A percentile compares a stretch with the other conserved stretches of the same genome.
These are phyloP conservation scores for Discostella stelligeroides DNA, from an alignment of 108 stramenopile species.

Conservation along the genomic window DNA sequence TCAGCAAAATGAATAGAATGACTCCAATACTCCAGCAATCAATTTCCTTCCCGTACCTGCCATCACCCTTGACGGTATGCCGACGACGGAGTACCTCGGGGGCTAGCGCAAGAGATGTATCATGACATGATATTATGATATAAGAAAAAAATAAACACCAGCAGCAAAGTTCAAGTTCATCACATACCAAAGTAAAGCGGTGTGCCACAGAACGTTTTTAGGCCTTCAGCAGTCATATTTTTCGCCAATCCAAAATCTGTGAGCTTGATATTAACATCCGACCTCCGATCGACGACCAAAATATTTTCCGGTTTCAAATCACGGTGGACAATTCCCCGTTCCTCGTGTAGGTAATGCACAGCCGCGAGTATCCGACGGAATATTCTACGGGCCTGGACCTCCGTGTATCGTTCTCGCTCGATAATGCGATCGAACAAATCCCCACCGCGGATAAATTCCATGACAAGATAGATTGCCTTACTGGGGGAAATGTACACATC, in stretches of 20 bases:
- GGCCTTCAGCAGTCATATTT: slow-evolving; percentile 67
- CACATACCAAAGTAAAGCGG: slow-evolving; percentile 93
- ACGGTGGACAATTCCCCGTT: slow-evolving; percentile 75
- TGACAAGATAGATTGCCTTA: slow-evolving; percentile 79
- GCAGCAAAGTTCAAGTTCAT: too few species aligned
- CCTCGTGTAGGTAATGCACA: slow-evolving; percentile 82
- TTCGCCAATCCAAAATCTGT: slow-evolving; percentile 95
- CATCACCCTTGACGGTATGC: slow-evolving; percentile 69
- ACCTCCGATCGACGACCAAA: slow-evolving; percentile 58
- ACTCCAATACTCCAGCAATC: slow-evolving; percentile 90
- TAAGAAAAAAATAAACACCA: too few species aligned
- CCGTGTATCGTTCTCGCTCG: slow-evolving; percentile 73
- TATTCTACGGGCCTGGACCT: slow-evolving; percentile 71
- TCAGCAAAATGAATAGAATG: slow-evolving; percentile 84
- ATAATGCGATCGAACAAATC: slow-evolving; percentile 95
- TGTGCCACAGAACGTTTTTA: slow-evolving; percentile 93
- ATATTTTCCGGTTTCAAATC: slow-evolving; percentile 97
- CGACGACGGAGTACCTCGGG: slow-evolving; percentile 87
- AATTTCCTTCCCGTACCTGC: slow-evolving; percentile 84
- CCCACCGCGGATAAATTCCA: slow-evolving; percentile 90
- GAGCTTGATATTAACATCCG: slow-evolving; percentile 69
- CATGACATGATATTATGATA: too few species aligned
- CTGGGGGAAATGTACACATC: slow-evolving; percentile 84
- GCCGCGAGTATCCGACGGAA: slow-evolving; percentile 79
- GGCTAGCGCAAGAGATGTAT: too few species aligned